Percentiles rank a stretch among this genome's conserved stretches.
Conservation (phyloP, 441 rosid genomes). For the Lepidium campestre region DNA sequence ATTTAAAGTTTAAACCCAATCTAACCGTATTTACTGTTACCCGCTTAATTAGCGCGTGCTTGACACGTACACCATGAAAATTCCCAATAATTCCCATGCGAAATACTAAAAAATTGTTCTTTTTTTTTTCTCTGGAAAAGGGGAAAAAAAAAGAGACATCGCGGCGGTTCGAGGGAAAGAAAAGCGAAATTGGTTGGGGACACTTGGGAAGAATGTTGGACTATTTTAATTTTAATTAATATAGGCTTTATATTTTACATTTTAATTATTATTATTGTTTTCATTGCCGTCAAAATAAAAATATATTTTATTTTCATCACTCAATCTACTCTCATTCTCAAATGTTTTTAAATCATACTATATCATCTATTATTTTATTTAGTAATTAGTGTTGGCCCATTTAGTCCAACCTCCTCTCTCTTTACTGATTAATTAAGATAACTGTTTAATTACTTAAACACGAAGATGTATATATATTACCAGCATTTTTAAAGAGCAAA, state of each 20-base stretch:
- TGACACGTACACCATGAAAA: not conserved
- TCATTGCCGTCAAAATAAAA: not conserved
- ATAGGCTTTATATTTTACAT: not conserved
- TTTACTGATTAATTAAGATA: not conserved
- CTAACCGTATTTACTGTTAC: not conserved
- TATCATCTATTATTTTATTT: not conserved
- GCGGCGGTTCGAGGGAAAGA: constrained; percentile 35
- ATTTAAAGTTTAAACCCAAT: not conserved
- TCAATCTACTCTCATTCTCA: not conserved
- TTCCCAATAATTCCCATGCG: constrained; percentile 22
- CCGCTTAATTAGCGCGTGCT: not conserved
- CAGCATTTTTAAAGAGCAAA: not conserved
- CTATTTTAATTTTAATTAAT: constrained; percentile 6
- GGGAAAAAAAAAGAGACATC: constrained; percentile 19
- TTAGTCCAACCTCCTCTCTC: constrained; percentile 8
- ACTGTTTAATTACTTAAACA: not conserved
- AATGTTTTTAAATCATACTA: not conserved
- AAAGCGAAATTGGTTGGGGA: constrained; percentile 29
- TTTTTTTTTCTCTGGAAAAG: not conserved
- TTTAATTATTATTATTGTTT: not conserved
- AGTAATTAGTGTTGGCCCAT: constrained; percentile 6
- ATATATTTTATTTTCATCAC: not conserved
- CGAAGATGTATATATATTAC: not conserved
- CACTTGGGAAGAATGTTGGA: constrained; percentile 30
- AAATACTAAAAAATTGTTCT: not conserved